Percentiles rank a stretch among this genome's conserved stretches.
Evolutionary conservation across 1,284 basidiomycete genomes (phyloP).

Genomic region (Fomitopsis pinicola): DNA sequence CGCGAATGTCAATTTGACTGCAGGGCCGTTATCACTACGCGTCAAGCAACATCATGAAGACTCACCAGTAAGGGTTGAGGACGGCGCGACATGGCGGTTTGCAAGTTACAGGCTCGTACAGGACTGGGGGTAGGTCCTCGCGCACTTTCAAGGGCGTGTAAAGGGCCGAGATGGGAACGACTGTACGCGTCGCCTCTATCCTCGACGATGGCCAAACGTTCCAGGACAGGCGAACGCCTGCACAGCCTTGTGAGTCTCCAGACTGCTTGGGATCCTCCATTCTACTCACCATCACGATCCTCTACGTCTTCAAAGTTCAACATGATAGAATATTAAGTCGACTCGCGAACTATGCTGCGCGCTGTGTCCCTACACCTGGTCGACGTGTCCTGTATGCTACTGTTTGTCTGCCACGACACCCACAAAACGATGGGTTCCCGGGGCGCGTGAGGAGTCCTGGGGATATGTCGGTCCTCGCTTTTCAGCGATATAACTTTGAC

Average conservation of each 20-base stretch:
- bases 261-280: background rate
- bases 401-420: constrained; percentile 3
- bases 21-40: background rate
- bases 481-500: background rate
- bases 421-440: background rate
- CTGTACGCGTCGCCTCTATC: constrained; percentile 96
- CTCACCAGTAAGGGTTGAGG: constrained; percentile 93
- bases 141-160: constrained; percentile 96
- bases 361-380: background rate
- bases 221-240: constrained; percentile 92
- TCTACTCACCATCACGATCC: constrained; percentile 52
- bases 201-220: constrained; percentile 98
- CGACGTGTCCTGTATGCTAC: constrained; percentile 7
- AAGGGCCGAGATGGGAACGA: constrained; percentile 96
- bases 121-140: constrained; percentile 92
- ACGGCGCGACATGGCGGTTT: constrained; percentile 97
- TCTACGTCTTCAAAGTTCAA: constrained; percentile 59
- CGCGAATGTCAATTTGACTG: constrained; percentile 97
- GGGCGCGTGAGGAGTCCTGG: background rate
- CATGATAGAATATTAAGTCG: constrained; percentile 18
- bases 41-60: background rate
- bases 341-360: background rate
- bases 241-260: background rate
- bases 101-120: constrained; percentile 98
- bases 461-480: background rate